Evolutionary conservation across 495 filamentous ascomycete species (phyloP).

Genomic region (Umbilicaria muhlenbergii): DNA sequence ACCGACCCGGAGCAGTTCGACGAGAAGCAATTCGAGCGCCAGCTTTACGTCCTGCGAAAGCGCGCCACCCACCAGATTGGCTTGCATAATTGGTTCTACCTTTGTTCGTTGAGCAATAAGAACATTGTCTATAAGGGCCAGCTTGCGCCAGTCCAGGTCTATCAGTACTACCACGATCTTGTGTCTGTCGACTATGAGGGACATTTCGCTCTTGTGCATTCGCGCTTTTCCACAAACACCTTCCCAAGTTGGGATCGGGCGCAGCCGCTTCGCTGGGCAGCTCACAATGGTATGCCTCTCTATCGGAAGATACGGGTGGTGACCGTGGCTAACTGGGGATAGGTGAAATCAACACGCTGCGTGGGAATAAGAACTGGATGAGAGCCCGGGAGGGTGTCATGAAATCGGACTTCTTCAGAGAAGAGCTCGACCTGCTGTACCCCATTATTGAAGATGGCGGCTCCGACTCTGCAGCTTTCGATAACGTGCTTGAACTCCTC

Average conservation of each 20-base stretch:
- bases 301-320: background rate
- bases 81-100: constrained; percentile 97
- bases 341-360: constrained; percentile 93
- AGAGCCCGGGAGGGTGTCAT: constrained; percentile 91
- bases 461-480: constrained; percentile 95
- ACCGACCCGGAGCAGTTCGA: constrained; percentile 72
- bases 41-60: constrained; percentile 91
- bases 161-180: constrained; percentile 96
- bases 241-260: constrained; percentile 99
- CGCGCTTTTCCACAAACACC: constrained; percentile 97
- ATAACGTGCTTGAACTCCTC: constrained; percentile 92
- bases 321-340: background rate
- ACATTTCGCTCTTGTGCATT: constrained; percentile 95
- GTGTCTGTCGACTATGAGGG: constrained; percentile 96
- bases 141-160: constrained; percentile 91
- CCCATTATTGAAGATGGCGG: constrained; percentile 96
- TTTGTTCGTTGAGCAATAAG: constrained; percentile 94
- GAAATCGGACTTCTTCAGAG: constrained; percentile 82
- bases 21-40: constrained; percentile 73
- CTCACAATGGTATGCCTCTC: constrained; percentile 67
- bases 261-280: constrained; percentile 91
- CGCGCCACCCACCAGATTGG: constrained; percentile 87
- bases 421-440: constrained; percentile 82
- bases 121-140: constrained; percentile 99
- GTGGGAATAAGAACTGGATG: constrained; percentile 99